These are phyloP conservation scores for Fistulinella cinereoalba DNA, from an alignment of 1,284 basidiomycete species.

Conservation along the genomic window DNA sequence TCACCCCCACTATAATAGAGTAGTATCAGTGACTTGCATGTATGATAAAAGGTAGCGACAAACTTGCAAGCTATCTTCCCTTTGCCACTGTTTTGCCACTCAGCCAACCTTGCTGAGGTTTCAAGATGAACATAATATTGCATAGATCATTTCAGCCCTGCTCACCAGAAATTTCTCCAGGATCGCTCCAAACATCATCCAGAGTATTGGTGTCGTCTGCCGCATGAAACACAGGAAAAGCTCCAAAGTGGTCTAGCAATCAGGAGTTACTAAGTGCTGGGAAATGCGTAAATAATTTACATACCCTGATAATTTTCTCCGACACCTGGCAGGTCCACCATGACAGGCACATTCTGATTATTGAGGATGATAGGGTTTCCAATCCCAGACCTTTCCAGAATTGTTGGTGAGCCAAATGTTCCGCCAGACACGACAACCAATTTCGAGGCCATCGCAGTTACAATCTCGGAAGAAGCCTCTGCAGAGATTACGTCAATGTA, in stretches of 20 bases:
- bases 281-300: background rate
- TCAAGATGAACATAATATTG: background rate
- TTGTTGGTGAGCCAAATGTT: constrained; percentile 19
- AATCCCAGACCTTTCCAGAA: constrained; percentile 37
- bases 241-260: constrained; percentile 41
- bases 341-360: constrained; percentile 36
- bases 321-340: constrained; percentile 52
- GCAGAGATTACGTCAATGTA: constrained; percentile 22
- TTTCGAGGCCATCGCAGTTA: constrained; percentile 1
- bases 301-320: constrained; percentile 50
- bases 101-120: constrained; percentile 35
- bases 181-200: constrained; percentile 39
- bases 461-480: background rate
- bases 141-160: background rate
- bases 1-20: background rate
- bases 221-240: constrained; percentile 37
- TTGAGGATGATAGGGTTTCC: constrained; percentile 40
- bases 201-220: constrained; percentile 41
- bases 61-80: constrained; percentile 52
- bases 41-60: background rate
- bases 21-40: too few species aligned
- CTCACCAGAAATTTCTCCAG: constrained; percentile 36
- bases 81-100: constrained; percentile 44
- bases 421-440: constrained; percentile 19
- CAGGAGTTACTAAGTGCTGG: background rate